Evolutionary conservation across 2,329 filamentous ascomycete genomes (phyloP).

Genomic region (Colletotrichum horii): DNA sequence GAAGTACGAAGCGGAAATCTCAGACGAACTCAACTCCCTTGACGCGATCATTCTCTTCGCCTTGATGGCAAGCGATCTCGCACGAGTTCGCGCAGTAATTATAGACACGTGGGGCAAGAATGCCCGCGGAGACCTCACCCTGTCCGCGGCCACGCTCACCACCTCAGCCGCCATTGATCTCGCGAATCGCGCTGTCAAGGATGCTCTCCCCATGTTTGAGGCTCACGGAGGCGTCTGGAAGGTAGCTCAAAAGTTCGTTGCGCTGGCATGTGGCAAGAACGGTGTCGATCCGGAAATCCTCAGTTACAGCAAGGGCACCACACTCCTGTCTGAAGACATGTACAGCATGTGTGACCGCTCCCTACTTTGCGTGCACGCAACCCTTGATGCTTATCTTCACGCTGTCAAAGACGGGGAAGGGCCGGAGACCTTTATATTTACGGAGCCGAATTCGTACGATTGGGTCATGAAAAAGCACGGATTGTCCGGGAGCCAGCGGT

Average conservation of each 20-base stretch:
- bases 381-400: fast-evolving
- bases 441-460: background rate
- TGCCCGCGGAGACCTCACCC: background rate
- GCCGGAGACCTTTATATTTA: fast-evolving
- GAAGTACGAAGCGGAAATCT: background rate
- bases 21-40: background rate
- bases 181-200: background rate
- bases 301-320: background rate
- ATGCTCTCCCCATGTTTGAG: background rate
- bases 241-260: background rate
- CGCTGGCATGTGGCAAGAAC: background rate
- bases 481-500: background rate
- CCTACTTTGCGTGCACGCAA: background rate
- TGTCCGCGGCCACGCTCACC: background rate
- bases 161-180: background rate
- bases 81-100: background rate
- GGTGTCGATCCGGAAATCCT: background rate
- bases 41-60: background rate
- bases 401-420: background rate
- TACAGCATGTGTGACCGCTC: background rate
- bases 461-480: background rate
- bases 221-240: background rate
- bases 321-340: background rate
- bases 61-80: background rate
- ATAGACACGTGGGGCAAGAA: background rate